Evolutionary conservation across 257 asterid genomes (phyloP).

Genomic region (Penstemon davidsonii): DNA sequence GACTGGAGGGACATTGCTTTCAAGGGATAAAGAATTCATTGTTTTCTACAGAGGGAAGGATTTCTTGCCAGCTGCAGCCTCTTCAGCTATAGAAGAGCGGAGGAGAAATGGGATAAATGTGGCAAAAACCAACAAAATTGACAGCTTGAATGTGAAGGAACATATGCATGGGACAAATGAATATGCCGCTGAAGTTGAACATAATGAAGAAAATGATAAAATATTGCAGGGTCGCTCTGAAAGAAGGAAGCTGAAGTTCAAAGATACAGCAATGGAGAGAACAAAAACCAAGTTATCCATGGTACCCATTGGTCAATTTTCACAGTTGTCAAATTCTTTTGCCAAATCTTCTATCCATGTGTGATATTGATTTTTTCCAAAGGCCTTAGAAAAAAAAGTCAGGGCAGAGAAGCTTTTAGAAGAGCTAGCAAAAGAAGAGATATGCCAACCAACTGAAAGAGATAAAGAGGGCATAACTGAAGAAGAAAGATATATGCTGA

Average conservation of each 20-base stretch:
- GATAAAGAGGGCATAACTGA: constrained; percentile 96
- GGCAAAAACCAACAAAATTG: constrained; percentile 29
- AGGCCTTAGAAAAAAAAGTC: constrained; percentile 82
- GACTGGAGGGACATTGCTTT: constrained; percentile 92
- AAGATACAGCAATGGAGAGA: constrained; percentile 54
- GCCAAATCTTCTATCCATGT: constrained; percentile 21
- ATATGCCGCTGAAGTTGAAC: constrained; percentile 40
- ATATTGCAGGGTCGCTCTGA: constrained; percentile 31
- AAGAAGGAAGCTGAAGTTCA: constrained; percentile 40
- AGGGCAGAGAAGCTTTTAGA: constrained; percentile 77
- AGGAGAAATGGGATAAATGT: constrained; percentile 49
- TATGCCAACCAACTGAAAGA: constrained; percentile 49
- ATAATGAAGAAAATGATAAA: constrained; percentile 29
- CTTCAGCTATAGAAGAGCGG: constrained; percentile 83
- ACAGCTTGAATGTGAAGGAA: constrained; percentile 32
- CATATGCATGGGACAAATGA: constrained; percentile 23
- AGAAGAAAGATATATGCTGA: constrained; percentile 95
- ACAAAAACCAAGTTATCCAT: constrained; percentile 54
- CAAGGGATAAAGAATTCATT: constrained; percentile 91
- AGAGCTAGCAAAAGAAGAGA: constrained; percentile 61
- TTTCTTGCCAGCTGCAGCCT: constrained; percentile 87
- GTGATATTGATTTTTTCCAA: constrained; percentile 32
- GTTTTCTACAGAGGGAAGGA: constrained; percentile 95
- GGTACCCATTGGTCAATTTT: constrained; percentile 50
- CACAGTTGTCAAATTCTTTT: constrained; percentile 23